Evolutionary conservation across 129 eudicot species (phyloP).

Genomic region (Artemisia tridentata): DNA sequence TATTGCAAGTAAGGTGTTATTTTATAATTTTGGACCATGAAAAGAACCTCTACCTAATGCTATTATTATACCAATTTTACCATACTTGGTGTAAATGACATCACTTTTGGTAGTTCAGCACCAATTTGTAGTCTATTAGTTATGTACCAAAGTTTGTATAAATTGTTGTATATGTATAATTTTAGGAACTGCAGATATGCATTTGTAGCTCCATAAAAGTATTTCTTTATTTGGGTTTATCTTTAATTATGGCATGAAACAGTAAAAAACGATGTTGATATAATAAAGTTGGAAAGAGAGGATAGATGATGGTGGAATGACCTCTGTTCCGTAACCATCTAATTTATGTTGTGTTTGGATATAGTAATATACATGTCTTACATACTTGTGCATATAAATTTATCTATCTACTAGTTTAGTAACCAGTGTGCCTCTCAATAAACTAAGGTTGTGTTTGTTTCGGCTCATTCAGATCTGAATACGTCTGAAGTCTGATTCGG

Average conservation of each 20-base stretch:
- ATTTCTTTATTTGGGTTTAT: neutral
- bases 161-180: neutral
- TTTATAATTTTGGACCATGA: neutral
- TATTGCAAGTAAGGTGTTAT: conserved; percentile 48
- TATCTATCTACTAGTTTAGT: no score
- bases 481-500: no score
- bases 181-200: neutral
- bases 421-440: no score
- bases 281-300: no score
- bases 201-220: neutral
- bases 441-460: no score
- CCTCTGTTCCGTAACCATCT: no score
- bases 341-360: no score
- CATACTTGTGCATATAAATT: no score
- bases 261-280: neutral
- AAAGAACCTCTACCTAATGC: neutral
- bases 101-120: neutral
- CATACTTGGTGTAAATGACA: conserved; percentile 14
- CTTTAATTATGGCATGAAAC: neutral
- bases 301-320: no score
- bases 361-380: no score
- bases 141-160: neutral
- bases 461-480: no score
- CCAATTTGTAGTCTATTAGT: no score
- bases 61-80: neutral